Evolutionary conservation across 371 early-diverging fungal species (phyloP).

Genomic region (Rhizopus delemar): DNA sequence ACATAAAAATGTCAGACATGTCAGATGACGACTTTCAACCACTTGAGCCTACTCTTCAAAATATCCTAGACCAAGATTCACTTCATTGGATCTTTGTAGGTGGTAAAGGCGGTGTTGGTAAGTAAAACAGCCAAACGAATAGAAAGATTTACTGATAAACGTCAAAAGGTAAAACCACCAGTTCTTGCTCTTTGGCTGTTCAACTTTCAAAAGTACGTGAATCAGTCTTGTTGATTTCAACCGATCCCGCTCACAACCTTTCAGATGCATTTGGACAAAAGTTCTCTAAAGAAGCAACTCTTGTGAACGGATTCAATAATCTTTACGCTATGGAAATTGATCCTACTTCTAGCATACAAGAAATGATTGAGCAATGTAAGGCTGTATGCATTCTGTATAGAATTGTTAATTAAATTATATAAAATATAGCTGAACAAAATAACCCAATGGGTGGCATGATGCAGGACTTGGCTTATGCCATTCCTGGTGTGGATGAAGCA

Average conservation of each 20-base stretch:
- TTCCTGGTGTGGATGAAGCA: constrained; percentile 99
- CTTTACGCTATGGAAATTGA: constrained; percentile 99
- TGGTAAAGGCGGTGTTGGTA: constrained; percentile 99
- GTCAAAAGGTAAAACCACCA: constrained; percentile 65
- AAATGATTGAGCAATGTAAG: constrained; percentile 91
- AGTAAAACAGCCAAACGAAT: constrained; percentile 27
- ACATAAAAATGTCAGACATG: constrained; percentile 42
- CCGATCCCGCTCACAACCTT: constrained; percentile 98
- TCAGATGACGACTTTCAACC: constrained; percentile 66
- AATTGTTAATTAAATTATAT: neutral
- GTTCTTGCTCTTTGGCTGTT: constrained; percentile 84
- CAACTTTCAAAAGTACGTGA: constrained; percentile 91
- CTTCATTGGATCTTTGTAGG: constrained; percentile 98
- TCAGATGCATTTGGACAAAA: constrained; percentile 99
- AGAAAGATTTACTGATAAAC: neutral
- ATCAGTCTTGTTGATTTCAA: constrained; percentile 94
- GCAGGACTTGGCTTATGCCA: constrained; percentile 95
- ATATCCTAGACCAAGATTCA: constrained; percentile 92
- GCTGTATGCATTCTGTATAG: neutral
- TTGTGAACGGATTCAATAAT: constrained; percentile 92
- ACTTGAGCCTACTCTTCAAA: constrained; percentile 86
- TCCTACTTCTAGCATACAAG: constrained; percentile 94
- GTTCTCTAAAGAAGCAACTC: constrained; percentile 92
- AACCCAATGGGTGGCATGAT: constrained; percentile 86
- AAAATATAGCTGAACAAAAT: constrained; percentile 67